A percentile compares a stretch with the other conserved stretches of the same genome.
phyloP scores from a whole-genome alignment of 495 filamentous ascomycete genomes.

The Penicillium cinerascens region DNA sequence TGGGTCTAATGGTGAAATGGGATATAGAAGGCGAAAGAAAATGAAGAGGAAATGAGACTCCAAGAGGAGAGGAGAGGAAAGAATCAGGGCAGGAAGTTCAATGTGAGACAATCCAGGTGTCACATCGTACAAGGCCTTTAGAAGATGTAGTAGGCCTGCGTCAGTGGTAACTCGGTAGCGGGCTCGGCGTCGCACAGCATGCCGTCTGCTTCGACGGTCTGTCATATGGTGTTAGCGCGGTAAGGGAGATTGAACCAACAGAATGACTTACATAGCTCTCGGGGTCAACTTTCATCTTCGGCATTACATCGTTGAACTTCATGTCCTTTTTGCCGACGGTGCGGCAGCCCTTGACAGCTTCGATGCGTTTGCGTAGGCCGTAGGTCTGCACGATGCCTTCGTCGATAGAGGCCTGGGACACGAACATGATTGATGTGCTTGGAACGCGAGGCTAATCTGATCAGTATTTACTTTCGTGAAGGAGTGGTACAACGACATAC shows the following conservation, averaged over 20 bases:
- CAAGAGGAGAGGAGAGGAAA: not conserved
- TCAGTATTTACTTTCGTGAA: not conserved
- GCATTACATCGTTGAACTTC: conserved; percentile 87
- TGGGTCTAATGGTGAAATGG: not conserved
- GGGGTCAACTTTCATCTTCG: conserved; percentile 90
- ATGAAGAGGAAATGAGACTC: not conserved
- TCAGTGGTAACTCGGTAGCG: conserved; percentile 66
- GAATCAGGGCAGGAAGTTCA: not conserved
- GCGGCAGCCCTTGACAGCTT: conserved; percentile 77
- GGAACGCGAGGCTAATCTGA: conserved; percentile 56
- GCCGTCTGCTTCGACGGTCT: conserved; percentile 82
- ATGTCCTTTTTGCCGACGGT: conserved; percentile 84
- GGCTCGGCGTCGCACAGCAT: conserved; percentile 72
- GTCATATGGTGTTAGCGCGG: not conserved
- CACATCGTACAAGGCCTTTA: conserved; percentile 35
- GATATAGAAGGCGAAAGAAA: not conserved
- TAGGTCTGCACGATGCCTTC: conserved; percentile 64
- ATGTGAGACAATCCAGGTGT: not conserved
- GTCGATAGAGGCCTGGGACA: conserved; percentile 68
- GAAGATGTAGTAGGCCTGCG: conserved; percentile 79
- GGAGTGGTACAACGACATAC: conserved; percentile 33
- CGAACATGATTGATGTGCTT: conserved; percentile 73
- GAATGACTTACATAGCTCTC: conserved; percentile 66
- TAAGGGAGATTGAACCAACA: not conserved
- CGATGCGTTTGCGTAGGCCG: conserved; percentile 73